Evolutionary conservation across 495 filamentous ascomycete genomes (phyloP).

Genomic region (Daldinia childiae): DNA sequence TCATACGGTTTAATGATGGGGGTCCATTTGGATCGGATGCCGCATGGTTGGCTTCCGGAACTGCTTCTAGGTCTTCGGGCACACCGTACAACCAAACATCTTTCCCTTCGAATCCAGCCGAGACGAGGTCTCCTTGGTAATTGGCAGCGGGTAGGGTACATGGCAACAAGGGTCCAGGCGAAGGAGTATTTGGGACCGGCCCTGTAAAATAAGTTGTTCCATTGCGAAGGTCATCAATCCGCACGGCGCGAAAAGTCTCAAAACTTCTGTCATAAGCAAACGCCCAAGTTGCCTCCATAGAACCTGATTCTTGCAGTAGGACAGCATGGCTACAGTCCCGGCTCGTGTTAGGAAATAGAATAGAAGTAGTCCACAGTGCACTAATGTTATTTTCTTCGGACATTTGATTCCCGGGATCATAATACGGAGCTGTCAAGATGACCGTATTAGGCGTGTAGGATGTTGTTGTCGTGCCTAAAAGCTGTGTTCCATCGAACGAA

Average conservation of each 20-base stretch:
- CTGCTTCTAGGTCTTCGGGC: constrained; percentile 74
- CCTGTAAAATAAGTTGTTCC: constrained; percentile 86
- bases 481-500: constrained; percentile 82
- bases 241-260: constrained; percentile 79
- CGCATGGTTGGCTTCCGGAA: constrained; percentile 48
- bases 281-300: constrained; percentile 79
- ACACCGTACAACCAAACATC: constrained; percentile 84
- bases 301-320: constrained; percentile 72
- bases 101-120: constrained; percentile 76
- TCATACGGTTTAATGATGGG: constrained; percentile 49
- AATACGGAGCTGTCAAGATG: constrained; percentile 82
- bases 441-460: constrained; percentile 73
- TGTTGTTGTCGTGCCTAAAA: constrained; percentile 81
- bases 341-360: constrained; percentile 82
- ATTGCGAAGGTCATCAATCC: constrained; percentile 75
- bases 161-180: constrained; percentile 63
- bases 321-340: constrained; percentile 80
- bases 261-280: constrained; percentile 81
- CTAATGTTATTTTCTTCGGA: constrained; percentile 71
- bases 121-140: constrained; percentile 75
- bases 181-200: constrained; percentile 60
- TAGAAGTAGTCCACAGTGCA: constrained; percentile 87
- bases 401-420: constrained; percentile 65
- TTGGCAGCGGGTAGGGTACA: constrained; percentile 75
- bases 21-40: constrained; percentile 42